Percentiles rank a stretch among this genome's conserved stretches.
phyloP scores from a whole-genome alignment of 1,284 basidiomycete species.

The Neonothopanus nambi region DNA sequence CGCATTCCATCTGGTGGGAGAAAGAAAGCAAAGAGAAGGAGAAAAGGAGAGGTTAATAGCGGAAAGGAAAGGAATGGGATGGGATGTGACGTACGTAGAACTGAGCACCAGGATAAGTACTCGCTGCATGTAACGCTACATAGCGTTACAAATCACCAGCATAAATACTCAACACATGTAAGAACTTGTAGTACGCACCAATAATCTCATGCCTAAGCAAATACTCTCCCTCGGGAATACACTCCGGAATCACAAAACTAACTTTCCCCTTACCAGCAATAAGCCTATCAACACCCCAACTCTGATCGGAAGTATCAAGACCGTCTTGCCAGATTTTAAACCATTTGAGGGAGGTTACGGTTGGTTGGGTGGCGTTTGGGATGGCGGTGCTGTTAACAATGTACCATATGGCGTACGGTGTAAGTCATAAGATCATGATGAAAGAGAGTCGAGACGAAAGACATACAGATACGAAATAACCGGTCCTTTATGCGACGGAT shows the following conservation, averaged over 20 bases:
- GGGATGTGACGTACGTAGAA: constrained; percentile 40
- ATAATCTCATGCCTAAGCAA: constrained; percentile 33
- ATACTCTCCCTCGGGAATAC: constrained; percentile 42
- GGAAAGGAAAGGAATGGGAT: too few relatives aligned
- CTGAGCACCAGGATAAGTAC: constrained; percentile 52
- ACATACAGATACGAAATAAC: constrained; percentile 52
- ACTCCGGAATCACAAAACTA: constrained; percentile 39
- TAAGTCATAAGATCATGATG: constrained; percentile 4
- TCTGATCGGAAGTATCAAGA: constrained; percentile 7
- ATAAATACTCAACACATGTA: background rate
- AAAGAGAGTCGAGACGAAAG: background rate
- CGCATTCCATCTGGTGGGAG: constrained; percentile 35
- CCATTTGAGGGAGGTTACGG: constrained; percentile 45
- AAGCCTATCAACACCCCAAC: constrained; percentile 41
- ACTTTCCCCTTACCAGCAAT: constrained; percentile 45
- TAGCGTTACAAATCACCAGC: background rate
- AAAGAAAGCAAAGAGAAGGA: too few relatives aligned
- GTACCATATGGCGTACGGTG: too few relatives aligned
- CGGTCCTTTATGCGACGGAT: constrained; percentile 54
- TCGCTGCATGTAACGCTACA: constrained; percentile 34
- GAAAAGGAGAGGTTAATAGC: background rate
- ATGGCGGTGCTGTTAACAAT: constrained; percentile 36
- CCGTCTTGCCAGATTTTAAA: constrained; percentile 48
- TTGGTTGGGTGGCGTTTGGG: constrained; percentile 4
- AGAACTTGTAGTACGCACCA: background rate